Evolutionary conservation across 1,139 yeast species (phyloP).

Genomic region (Protomyces inouyei): DNA sequence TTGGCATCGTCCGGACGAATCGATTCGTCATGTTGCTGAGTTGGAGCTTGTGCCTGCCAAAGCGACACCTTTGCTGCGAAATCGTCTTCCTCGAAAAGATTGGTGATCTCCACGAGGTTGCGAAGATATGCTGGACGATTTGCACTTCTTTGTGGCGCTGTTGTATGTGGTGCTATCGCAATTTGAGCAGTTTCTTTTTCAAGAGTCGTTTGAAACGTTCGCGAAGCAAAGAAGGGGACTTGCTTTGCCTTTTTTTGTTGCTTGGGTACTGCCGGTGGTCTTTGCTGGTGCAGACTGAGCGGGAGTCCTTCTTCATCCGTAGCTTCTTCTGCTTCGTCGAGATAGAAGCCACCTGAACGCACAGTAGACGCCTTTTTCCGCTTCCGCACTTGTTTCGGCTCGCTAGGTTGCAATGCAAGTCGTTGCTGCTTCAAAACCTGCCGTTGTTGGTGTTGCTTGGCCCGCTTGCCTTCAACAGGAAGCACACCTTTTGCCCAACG

Average conservation of each 20-base stretch:
- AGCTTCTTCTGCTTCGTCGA: not conserved
- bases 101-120: constrained; percentile 4
- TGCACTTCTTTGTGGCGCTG: not conserved
- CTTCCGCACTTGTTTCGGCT: not conserved
- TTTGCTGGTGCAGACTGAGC: not conserved
- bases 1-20: too few relatives aligned
- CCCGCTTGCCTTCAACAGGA: not conserved
- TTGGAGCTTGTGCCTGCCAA: constrained; percentile 2
- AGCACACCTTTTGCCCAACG: not conserved
- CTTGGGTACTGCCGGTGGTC: not conserved
- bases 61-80: constrained; percentile 1
- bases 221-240: not conserved
- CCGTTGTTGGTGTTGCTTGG: not conserved
- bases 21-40: not conserved
- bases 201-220: not conserved
- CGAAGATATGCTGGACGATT: not conserved
- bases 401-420: not conserved
- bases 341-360: not conserved
- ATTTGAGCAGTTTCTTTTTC: constrained; percentile 13
- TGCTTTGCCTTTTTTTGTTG: not conserved
- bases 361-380: not conserved
- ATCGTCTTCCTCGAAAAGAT: constrained; percentile 11
- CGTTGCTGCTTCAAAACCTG: not conserved
- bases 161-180: not conserved
- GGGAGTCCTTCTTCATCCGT: not conserved